Base-by-base conservation (phyloP, 1,284 basidiomycete genomes). In the Xerocomus cyaneibrunnescens region DNA sequence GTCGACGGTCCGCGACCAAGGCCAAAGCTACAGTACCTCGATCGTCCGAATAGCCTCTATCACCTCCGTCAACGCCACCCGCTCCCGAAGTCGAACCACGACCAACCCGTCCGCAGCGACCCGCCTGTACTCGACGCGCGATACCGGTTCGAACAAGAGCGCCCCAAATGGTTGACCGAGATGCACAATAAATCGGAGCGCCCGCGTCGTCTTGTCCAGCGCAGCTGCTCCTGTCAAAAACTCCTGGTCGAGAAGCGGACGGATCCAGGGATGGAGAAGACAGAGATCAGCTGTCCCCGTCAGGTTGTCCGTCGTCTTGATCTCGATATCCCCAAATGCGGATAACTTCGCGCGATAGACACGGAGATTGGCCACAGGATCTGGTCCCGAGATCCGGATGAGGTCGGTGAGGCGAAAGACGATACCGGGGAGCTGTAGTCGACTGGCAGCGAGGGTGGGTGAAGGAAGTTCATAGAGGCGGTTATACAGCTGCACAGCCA, bases 261-360 rank as follows among this genome's bases (percentile, higher is more conserved):
- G 35, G 27, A 52, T 52, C 54, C 48, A 57, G 5, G 54, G 43
- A 36, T 56, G 47, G 19, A 45, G 12, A 9, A 55, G 31, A 5
- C n/a, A 22, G 16, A 48, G 32, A 21, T 32, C 22, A 2, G 45
- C 17, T 6, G 13, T 40, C 16, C 16, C 14, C 6, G 44, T 38
- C 34, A 35, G 19, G 34, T 35, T 17, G 10, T 35, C 34, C 10
- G 17, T 7, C 16, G 32, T 34, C 13, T 36, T 27, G 43, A 45
- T n/a, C 22, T 54, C 32, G 5, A 53, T n/a, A 8, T 55, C 28
- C 9, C 23, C 51, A 27, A 53, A 9, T 4, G 12, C 23, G 16
- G 31, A 10, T 7, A 37, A 40, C n/a, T 17, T 52, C 22, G 27
- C 32, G 10, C 7, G 49, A 23, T 52, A 51, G 3, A 23, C 27